Evolutionary conservation across 257 asterid genomes (phyloP), one percentile per base, ranked within the genome.

Genomic region (Solanum piurae): DNA sequence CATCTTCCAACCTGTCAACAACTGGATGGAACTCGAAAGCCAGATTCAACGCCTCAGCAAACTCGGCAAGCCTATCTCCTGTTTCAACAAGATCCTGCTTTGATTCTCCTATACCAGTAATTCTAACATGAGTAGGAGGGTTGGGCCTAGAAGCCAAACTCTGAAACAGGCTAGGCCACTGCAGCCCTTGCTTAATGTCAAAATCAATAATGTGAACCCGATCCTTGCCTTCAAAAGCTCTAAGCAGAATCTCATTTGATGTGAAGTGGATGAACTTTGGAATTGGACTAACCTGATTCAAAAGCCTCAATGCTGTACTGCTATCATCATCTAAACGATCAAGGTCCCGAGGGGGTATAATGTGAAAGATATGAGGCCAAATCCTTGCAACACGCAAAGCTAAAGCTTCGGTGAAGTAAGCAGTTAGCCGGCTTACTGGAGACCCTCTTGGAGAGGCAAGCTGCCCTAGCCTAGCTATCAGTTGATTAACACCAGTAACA

Each of bases 361-460:
- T 88, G 88, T 94, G 94, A 89, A 97, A 97, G 88, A 94, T 86
- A 12, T 91, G 95, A 6, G 98, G 99, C 99, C 99, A 97, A 18
- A 93, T 87, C 89, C 94, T 87, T 0, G 97, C 92, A 1, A 92
- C 98, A 12, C 99, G 93, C 75, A 96, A 40, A 23, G 95, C 94
- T 37, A 97, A 86, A 60, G 94, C 99, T 94, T 97, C 99, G 0
- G 99, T 95, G 95, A 92, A 97, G 90, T 96, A 97, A 25, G 98
- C 95, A 3, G 90, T 90, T 40, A 97, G 91, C 49, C 99, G 98
- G 88, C 93, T 95, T 2, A 96, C 83, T 2, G 98, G 91, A 49
- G 99, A 91, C 71, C 98, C 98, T 25, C 91, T 90, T 1, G 99
- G 99, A 49, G 99, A 97, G 33, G 99, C 98, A n/a, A 95, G 95